Base-by-base conservation (phyloP, 129 eudicot genomes). In the Smallanthus sonchifolius region DNA sequence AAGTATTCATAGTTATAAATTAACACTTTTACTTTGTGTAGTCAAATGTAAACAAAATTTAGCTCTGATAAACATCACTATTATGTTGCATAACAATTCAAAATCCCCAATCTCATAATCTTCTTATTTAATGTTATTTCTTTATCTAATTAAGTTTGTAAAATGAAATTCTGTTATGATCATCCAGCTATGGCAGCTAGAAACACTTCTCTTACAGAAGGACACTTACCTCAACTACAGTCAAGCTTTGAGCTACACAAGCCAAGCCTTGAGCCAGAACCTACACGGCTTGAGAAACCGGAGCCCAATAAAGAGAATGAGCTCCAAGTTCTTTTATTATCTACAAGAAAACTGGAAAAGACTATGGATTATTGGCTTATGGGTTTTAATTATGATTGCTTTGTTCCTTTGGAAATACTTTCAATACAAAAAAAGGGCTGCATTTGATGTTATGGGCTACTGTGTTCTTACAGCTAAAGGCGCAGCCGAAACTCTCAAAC, bases 181-280 rank as follows among this genome's bases (percentile, higher is more conserved):
- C 20, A 48, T 83, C 83, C 96, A 95, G 99, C 74, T 95, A 75
- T 95, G 99, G 99, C 99, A 95, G 81, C 88, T 95, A 80, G 99
- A 95, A 88, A 95, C 99, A 82, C 96, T 95, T 68, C 82, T 95
- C 32, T 84, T 95, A 10, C 99, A 95, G 43, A 95, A 95, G 78
- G 99, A 95, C 83, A 88, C 97, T 10, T 95, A 95, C 86, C 74
- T 95, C 62, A 91, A 87, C 83, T 95, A 95, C 90, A 95, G 99
- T 72, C 97, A 91, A 80, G 97, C 99, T 48, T 86, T 95, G 24
- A 91, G 99, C 89, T 91, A 83, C 90, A 91, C 99, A n/a, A 95
- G 99, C 87, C 99, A 95, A 72, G 99, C 96, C 60, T 83, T 88
- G 77, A 91, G 99, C 85, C 99, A 95, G 73, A 95, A 88, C 82